Percentiles rank a stretch among this genome's conserved stretches.
Evolutionary conservation across 2,329 filamentous ascomycete genomes (phyloP).

Genomic region (Fusarium sp.): DNA sequence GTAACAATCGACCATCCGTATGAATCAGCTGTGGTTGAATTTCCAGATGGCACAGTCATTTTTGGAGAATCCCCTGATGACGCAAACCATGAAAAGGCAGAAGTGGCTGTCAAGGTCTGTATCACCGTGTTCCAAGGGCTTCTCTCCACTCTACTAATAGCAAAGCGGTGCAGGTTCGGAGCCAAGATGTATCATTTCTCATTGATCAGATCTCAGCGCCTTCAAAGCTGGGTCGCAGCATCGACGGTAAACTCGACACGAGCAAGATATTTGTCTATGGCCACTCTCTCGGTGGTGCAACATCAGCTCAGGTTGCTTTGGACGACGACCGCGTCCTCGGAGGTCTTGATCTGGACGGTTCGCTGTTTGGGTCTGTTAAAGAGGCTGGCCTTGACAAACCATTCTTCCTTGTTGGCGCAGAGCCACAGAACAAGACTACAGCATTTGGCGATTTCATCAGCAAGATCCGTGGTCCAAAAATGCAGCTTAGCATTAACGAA

Average conservation of each 20-base stretch:
- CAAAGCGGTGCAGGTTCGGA: constrained; percentile 41
- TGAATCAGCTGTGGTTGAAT: constrained; percentile 56
- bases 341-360: constrained; percentile 54
- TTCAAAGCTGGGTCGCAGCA: constrained; percentile 4
- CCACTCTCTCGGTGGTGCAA: constrained; percentile 51
- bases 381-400: constrained; percentile 38
- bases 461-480: constrained; percentile 15
- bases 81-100: too few relatives aligned
- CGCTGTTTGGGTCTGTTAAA: constrained; percentile 36
- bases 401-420: constrained; percentile 23
- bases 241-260: constrained; percentile 39
- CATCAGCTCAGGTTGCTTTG: constrained; percentile 46
- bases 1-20: constrained; percentile 60
- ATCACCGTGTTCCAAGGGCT: background rate
- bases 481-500: constrained; percentile 11
- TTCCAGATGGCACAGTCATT: constrained; percentile 51
- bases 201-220: constrained; percentile 46
- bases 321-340: constrained; percentile 48
- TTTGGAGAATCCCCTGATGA: background rate
- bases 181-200: constrained; percentile 50
- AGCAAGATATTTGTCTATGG: constrained; percentile 48
- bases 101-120: too few relatives aligned
- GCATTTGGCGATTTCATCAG: constrained; percentile 7
- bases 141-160: background rate
- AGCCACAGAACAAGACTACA: constrained; percentile 5